Base-by-base conservation (phyloP, 176 grass and related monocot species). In the Luzula sylvatica region DNA sequence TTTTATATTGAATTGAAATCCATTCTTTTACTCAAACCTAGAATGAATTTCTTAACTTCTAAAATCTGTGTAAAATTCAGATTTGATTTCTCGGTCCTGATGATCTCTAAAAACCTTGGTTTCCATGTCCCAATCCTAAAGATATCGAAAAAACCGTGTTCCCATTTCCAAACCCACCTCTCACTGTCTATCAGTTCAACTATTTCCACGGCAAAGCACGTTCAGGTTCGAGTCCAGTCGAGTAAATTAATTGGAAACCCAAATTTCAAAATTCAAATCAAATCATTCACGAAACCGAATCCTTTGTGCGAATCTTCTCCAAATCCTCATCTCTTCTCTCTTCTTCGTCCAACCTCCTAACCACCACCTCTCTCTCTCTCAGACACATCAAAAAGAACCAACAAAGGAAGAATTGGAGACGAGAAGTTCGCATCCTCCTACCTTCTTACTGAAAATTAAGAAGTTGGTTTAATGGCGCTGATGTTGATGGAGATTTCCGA, bases 401-500 rank as follows among this genome's bases (percentile, higher is more conserved):
- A 12, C 23, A 23, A 7, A 35, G 9, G 30, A 35, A 35, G 30
- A 35, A 35, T 7, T n/a, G 26, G 43, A 20, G 22, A 44, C 11
- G 50, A 41, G 35, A 9, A 50, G 38, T 15, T 24, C 53, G 15
- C 42, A 23, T 25, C 32, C 52, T 27, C 15, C 5, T 13, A 19
- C 24, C 52, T 21, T 3, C 48, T 29, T 26, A 14, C 11, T 32
- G 23, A 35, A 61, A 50, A 32, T 71, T 59, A 4, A 4, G 9
- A 2, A 52, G 23, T 35, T 27, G 67, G 21, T 60, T 50, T 39
- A 48, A 71, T 71, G 67, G 55, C 58, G 55, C 38, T 60, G 60
- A 50, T 50, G 67, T 25, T 42, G 42, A 71, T 60, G 67, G 67
- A 61, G 44, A 38, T 35, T 17, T 32, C 67, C 25, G 55, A 49